Conservation (phyloP, 2,329 filamentous ascomycete genomes). For the Neocatenulostroma microsporum region DNA sequence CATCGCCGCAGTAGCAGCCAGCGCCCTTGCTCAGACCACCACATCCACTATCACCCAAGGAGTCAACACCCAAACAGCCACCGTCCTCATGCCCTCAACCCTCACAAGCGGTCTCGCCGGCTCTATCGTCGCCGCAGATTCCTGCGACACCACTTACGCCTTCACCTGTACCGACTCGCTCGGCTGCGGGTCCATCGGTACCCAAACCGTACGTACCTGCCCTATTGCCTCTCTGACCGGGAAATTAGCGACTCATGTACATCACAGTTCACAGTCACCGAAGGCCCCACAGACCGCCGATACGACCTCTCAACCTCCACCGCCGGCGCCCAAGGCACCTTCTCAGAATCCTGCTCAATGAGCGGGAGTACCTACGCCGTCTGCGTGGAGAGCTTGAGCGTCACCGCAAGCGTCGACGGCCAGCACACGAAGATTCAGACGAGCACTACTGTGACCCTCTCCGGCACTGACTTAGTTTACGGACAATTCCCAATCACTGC, state of each 20-base stretch:
- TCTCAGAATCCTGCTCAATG: conserved; percentile 4
- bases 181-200: background rate
- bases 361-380: conserved; percentile 4
- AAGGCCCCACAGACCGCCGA: conserved; percentile 1
- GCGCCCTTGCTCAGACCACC: conserved; percentile 2
- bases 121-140: conserved; percentile 4
- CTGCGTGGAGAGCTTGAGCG: conserved; percentile 1
- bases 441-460: background rate
- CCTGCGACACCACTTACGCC: conserved; percentile 5
- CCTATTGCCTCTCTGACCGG: too few species aligned
- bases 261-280: conserved; percentile 2
- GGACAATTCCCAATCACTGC: conserved; percentile 9
- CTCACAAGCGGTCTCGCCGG: conserved; percentile 5
- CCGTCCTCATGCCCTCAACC: background rate
- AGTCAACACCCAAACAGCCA: background rate
- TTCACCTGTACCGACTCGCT: conserved; percentile 6
- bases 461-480: conserved; percentile 1
- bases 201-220: too few species aligned
- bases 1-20: background rate
- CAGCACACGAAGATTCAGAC: too few species aligned
- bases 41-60: background rate
- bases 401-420: too few species aligned
- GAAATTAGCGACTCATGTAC: background rate
- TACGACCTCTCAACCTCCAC: conserved; percentile 4
- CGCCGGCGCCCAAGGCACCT: conserved; percentile 1